Evolutionary conservation across 805 yeast genomes (phyloP).

Genomic region (Saccharomyces kudriavzevii): DNA sequence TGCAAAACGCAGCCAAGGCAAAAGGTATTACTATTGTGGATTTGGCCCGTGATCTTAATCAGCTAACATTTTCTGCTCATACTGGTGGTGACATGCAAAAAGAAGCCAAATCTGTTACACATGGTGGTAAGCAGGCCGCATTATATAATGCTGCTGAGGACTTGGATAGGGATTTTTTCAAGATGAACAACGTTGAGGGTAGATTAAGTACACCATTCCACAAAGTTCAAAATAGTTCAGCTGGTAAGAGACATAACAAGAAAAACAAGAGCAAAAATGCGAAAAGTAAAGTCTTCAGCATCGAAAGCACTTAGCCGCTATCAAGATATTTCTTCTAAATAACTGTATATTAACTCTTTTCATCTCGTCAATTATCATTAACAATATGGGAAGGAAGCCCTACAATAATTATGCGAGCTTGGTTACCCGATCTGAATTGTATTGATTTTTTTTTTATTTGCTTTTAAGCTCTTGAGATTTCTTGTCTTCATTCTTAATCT

Average conservation of each 20-base stretch:
- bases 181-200: constrained; percentile 56
- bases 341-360: not conserved
- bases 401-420: not conserved
- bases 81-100: constrained; percentile 41
- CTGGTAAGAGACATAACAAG: constrained; percentile 58
- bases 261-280: constrained; percentile 58
- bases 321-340: not conserved
- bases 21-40: constrained; percentile 56
- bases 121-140: constrained; percentile 81
- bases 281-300: not conserved
- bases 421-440: not conserved
- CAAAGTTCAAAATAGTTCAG: constrained; percentile 30
- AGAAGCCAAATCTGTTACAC: constrained; percentile 46
- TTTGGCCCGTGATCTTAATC: constrained; percentile 58
- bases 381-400: not conserved
- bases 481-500: too few species aligned
- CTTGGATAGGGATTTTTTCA: constrained; percentile 79
- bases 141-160: constrained; percentile 71
- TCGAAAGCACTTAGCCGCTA: not conserved
- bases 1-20: constrained; percentile 49
- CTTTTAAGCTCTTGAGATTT: not conserved
- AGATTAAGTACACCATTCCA: constrained; percentile 70
- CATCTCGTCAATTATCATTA: not conserved
- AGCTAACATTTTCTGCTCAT: constrained; percentile 74
- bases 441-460: too few species aligned